Base-by-base conservation (phyloP, 2,329 filamentous ascomycete species). In the Diatrype stigma region DNA sequence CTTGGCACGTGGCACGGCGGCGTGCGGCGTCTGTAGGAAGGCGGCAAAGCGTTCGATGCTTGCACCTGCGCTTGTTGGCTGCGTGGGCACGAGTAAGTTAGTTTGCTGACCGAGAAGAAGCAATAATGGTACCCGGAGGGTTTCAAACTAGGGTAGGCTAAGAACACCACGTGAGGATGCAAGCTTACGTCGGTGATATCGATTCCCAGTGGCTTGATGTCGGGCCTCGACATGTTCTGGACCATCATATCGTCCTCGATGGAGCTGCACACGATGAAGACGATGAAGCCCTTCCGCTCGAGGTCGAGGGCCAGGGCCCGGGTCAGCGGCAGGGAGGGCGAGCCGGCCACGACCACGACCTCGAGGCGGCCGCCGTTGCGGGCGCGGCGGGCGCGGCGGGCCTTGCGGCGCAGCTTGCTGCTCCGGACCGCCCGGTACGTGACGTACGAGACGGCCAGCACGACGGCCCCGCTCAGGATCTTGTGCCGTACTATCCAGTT, bases 231-330 rank as follows among this genome's bases (percentile, higher is more conserved):
- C 67, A 96, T 82, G 53, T 82, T 80, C 53, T 89, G 82, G 14
- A 97, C 85, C 56, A 87, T 73, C 34, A 85, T 78, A 67, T 97
- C 91, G 59, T 97, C 93, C 61, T 96, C 89, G 52, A 85, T 73
- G n/a, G 84, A 90, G 56, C 84, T 87, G 62, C 91, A 93, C 1
- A 96, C 89, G 53, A 99, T 78, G 68, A 91, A 99, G 50, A 97
- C 90, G 54, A 97, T 89, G 68, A 95, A 97, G 4, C 94, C 94
- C 57, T 91, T 84, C 53, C 91, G 80, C 72, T 97, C 94, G 59
- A 99, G 76, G 65, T 99, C 94, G 45, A 92, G 72, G 2, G 90
- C 85, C 49, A 97, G 76, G 11, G 90, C 90, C 63, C 86, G 87
- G 6, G 90, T 93, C 63, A 96, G 78, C 16, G 92, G 88, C 62